Evolutionary conservation across 257 asterid genomes (phyloP).

Genomic region (Prunella vulgaris): DNA sequence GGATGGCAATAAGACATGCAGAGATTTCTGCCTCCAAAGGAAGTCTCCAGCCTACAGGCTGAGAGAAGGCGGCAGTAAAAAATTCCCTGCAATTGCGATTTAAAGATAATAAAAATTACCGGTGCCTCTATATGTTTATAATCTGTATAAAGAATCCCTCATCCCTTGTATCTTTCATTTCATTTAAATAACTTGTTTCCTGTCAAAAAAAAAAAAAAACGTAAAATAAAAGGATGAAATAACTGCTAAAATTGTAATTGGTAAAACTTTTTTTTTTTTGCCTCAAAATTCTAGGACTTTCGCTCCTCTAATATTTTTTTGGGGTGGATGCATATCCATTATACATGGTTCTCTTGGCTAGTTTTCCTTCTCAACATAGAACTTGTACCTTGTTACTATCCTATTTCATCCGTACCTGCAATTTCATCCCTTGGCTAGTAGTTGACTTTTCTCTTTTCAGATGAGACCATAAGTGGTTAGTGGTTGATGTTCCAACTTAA

Average conservation of each 20-base stretch:
- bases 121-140: too few species aligned
- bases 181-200: too few species aligned
- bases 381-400: constrained; percentile 2
- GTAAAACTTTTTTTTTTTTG: neutral
- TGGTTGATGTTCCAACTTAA: neutral
- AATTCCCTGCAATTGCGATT: too few species aligned
- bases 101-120: too few species aligned
- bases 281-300: neutral
- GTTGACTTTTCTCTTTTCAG: neutral
- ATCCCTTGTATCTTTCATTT: too few species aligned
- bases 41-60: too few species aligned
- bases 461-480: neutral
- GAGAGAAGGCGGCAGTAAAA: too few species aligned
- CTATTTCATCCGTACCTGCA: neutral
- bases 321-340: neutral
- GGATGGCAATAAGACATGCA: too few species aligned
- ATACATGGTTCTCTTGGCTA: neutral
- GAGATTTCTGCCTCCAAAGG: too few species aligned
- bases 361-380: neutral
- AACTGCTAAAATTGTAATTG: neutral
- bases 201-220: too few species aligned
- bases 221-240: neutral
- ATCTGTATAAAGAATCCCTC: too few species aligned
- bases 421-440: constrained; percentile 1
- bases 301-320: neutral